Evolutionary conservation across 2,329 filamentous ascomycete species (phyloP), one percentile per base, ranked within the genome.

Genomic region (Aspergillus cejpii): DNA sequence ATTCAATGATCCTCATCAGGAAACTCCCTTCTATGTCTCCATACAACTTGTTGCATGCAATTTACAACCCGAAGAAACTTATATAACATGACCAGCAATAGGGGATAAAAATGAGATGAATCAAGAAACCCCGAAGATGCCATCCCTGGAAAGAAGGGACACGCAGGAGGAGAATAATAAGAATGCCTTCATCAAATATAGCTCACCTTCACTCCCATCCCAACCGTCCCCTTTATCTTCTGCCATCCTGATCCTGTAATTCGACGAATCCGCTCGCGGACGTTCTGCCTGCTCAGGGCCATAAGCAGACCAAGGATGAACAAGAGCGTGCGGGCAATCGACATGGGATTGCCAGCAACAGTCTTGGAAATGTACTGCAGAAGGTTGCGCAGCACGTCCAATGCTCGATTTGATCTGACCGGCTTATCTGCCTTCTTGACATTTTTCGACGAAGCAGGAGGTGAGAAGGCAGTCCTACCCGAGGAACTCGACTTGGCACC

Each of bases 151-250:
- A 15, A 7, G 17, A 15, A 15, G 28, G 14, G 28, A n/a, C 14
- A 15, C 5, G n/a, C 28, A 15, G 28, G n/a, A 4, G 28, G 10
- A 15, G 17, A 15, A 8, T 8, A 39, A 51, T 50, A 20, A 48
- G 50, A 45, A 51, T 27, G 40, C 48, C n/a, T 15, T n/a, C 19
- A 23, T 49, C 52, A 97, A 48, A 98, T 94, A 70, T 97, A 97
- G 64, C 86, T 94, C 60, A 97, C 90, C 72, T 96, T 97, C 52
- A 94, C 86, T 2, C 91, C 92, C 91, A 97, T 97, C 1, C 90
- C 90, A 3, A 91, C 83, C 0, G 92, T 97, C 37, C 81, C 77
- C 63, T 79, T 81, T 31, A 95, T 72, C 70, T 94, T 96, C 43
- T 79, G 78, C 88, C 88, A 94, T 7, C 81, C 81, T 21, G 77